Base-by-base conservation (phyloP, 2,329 filamentous ascomycete genomes). In the Epichloe festucae region DNA sequence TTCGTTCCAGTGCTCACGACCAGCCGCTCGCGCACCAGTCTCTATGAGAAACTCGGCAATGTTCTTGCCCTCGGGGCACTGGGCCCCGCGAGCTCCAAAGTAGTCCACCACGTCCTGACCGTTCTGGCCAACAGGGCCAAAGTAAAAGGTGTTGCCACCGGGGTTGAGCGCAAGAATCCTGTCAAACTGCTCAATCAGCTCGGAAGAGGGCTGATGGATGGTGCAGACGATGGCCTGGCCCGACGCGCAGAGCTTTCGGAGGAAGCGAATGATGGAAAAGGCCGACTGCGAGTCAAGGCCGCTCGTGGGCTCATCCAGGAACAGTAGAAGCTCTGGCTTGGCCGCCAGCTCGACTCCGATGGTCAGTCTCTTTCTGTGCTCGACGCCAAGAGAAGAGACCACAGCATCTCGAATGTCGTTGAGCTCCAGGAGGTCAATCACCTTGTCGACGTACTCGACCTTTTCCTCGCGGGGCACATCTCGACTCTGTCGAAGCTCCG, bases 341-440 rank as follows among this genome's bases (percentile, higher is more conserved):
- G 73, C 70, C 3, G 74, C 75, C 15, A 79, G 66, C 57, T 78
- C 75, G 2, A 77, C 73, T 10, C 70, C 75, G 42, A 78, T 77
- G 0, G 76, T 78, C 3, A 78, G 63, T 12, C 74, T 65, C 62
- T 78, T 79, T 23, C 73, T 67, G 57, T 78, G 76, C 58, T 81
- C 78, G 19, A 75, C 72, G 49, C 78, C 79, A 5, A 83, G 68
- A 5, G 80, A 81, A 39, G 71, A 70, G 11, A 80, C 78, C 1
- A 74, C 74, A 4, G 81, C 81, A 23, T 81, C 77, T 8, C 81
- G 78, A 27, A 85, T 76, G 4, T 77, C 72, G 39, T 76, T 69
- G 70, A 87, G 79, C 58, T 86, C 82, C 1, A 86, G 68, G 0
- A 86, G 67, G 46, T 79, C 72, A 35, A 84, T 79, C 49, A 87